These are phyloP conservation scores for Arthrobotrys musiformis DNA, from an alignment of 2,329 filamentous ascomycete genomes.

Conservation along the genomic window DNA sequence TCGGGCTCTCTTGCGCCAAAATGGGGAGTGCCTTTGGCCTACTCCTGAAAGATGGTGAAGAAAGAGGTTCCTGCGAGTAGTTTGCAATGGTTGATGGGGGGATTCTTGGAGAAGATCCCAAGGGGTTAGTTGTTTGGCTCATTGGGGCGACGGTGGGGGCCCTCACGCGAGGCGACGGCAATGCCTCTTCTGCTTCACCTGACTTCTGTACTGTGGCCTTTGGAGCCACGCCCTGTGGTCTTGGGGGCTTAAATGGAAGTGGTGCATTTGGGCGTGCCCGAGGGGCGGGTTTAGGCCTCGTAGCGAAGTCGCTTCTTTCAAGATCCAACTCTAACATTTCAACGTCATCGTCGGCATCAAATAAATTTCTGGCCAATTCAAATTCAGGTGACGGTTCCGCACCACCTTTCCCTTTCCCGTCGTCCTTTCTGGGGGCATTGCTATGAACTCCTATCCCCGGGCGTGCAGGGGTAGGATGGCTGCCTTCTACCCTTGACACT, in stretches of 20 bases:
- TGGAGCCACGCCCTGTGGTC: neutral
- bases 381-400: neutral
- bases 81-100: conserved; percentile 16
- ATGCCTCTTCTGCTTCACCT: neutral
- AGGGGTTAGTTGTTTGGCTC: neutral
- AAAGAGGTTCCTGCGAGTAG: conserved; percentile 10
- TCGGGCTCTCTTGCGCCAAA: neutral
- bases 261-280: conserved; percentile 46
- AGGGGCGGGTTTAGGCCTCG: conserved; percentile 12
- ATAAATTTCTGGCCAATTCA: conserved; percentile 9
- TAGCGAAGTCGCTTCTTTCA: conserved; percentile 34
- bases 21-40: neutral
- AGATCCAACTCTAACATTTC: conserved; percentile 45
- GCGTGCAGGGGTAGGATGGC: neutral
- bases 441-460: neutral
- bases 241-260: conserved; percentile 41
- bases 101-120: neutral
- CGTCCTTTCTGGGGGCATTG: neutral
- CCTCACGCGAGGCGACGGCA: neutral
- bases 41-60: conserved; percentile 12
- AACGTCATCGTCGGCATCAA: conserved; percentile 30
- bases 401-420: neutral
- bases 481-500: conserved; percentile 29
- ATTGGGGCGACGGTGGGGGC: neutral
- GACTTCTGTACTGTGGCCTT: neutral